Evolutionary conservation across 768 basidiomycete species (phyloP), one percentile per base, ranked within the genome.

Genomic region (Boletus sensibilis): DNA sequence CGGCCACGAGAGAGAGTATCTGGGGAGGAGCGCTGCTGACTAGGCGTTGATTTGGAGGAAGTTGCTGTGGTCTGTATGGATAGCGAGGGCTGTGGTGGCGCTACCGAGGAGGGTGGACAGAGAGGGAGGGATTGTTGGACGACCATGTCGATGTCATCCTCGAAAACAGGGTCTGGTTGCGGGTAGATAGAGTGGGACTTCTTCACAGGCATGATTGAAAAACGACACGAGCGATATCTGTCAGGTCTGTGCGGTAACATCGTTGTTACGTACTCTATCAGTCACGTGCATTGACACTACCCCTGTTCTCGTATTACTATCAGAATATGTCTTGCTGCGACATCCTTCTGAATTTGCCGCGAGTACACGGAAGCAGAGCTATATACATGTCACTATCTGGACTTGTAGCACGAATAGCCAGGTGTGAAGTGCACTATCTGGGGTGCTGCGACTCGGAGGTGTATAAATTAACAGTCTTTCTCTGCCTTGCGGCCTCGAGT

Each of bases 91-190:
- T 58, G 63, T 56, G 62, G 25, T 5, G 54, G 52, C 14, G 56
- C 12, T 8, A 31, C 43, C 0, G 53, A 41, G 21, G 52, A 20
- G 8, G 53, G 52, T 2, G 51, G 52, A 5, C 41, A 18, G 42
- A 21, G 37, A 12, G 38, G 42, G 20, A 27, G 57, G 6, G 52
- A 40, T 1, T 45, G 52, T 0, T 51, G 60, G 16, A 54, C 35
- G 16, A 72, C 71, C 56, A 78, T 64, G 31, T 76, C 68, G 57
- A 74, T 73, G 39, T 75, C 69, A 59, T 74, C 72, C 57, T 74
- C 73, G 59, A 72, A 73, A 1, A 69, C 62, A 34, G 49, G 57
- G 34, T 66, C 72, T 49, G 48, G 47, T 43, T 64, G 59, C 3
- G 67, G 45, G 43, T 55, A 66, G 60, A 55, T 25, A 1, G 62